These are phyloP conservation scores for Sporothrix brunneoviolacea DNA, from an alignment of 2,329 filamentous ascomycete genomes.

Conservation along the genomic window DNA sequence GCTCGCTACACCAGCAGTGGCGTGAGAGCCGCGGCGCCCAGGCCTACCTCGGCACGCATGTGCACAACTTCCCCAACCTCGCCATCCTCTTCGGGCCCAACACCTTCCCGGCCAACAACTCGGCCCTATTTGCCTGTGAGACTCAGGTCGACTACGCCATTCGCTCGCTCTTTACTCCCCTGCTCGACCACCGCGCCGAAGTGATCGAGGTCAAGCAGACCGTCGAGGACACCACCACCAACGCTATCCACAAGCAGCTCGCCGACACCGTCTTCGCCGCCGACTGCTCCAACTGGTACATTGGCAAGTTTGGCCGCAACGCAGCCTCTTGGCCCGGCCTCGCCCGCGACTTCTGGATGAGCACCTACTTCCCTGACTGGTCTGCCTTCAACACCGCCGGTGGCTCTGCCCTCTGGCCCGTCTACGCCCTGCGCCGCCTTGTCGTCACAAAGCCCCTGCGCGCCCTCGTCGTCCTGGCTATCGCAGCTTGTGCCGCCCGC, in stretches of 20 bases:
- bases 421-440: no score
- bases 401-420: no score
- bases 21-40: slow-evolving; percentile 22
- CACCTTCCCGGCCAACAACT: slow-evolving; percentile 21
- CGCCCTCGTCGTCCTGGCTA: no score
- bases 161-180: no score
- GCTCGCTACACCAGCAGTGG: slow-evolving; percentile 24
- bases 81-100: slow-evolving; percentile 22
- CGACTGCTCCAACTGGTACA: slow-evolving; percentile 37
- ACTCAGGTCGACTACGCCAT: no score
- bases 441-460: no score
- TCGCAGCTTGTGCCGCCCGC: no score
- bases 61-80: slow-evolving; percentile 28
- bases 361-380: slow-evolving; percentile 21
- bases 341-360: slow-evolving; percentile 24
- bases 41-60: slow-evolving; percentile 26
- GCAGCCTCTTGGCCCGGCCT: slow-evolving; percentile 28
- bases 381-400: no score
- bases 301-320: slow-evolving; percentile 31
- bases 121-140: no score
- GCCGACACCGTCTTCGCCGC: slow-evolving; percentile 29
- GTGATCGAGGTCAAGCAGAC: slow-evolving; percentile 30
- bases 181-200: slow-evolving; percentile 21
- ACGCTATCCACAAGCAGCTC: slow-evolving; percentile 27
- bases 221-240: slow-evolving; percentile 26